Evolutionary conservation across 2,329 filamentous ascomycete species (phyloP).

Genomic region (Aureobasidium uvarum): DNA sequence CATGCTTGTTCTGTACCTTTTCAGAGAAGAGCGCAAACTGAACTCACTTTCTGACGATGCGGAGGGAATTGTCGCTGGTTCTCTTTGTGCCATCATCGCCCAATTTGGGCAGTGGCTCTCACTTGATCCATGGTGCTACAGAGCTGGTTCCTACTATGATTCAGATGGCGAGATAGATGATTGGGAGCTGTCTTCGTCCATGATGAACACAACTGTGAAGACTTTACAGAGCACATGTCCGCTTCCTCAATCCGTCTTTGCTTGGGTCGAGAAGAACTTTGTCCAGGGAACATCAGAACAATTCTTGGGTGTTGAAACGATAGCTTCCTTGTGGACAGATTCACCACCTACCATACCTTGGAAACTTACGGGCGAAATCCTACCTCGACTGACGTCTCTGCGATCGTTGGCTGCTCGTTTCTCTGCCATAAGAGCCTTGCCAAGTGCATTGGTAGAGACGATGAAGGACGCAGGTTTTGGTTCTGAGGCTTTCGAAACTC

Average conservation of each 20-base stretch:
- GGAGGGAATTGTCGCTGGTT: not conserved
- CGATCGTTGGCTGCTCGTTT: slow-evolving; percentile 4
- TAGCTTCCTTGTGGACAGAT: slow-evolving; percentile 32
- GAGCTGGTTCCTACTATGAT: slow-evolving; percentile 55
- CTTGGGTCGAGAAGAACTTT: slow-evolving; percentile 37
- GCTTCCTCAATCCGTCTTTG: slow-evolving; percentile 26
- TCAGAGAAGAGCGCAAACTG: slow-evolving; percentile 88
- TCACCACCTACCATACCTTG: not conserved
- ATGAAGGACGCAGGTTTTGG: slow-evolving; percentile 70
- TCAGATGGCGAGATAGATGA: slow-evolving; percentile 58
- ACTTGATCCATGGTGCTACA: slow-evolving; percentile 63
- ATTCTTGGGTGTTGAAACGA: slow-evolving; percentile 32
- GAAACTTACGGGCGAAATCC: not conserved
- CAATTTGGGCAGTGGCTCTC: slow-evolving; percentile 81
- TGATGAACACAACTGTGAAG: slow-evolving; percentile 36
- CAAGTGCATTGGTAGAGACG: slow-evolving; percentile 48
- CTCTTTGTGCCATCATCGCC: slow-evolving; percentile 69
- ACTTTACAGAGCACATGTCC: not conserved
- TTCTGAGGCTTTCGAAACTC: slow-evolving; percentile 67
- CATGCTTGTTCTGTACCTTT: slow-evolving; percentile 72
- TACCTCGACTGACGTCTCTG: slow-evolving; percentile 22
- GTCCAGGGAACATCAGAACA: slow-evolving; percentile 27
- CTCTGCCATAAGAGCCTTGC: slow-evolving; percentile 3
- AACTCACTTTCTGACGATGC: slow-evolving; percentile 43
- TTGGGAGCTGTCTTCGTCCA: slow-evolving; percentile 26